Conservation (phyloP, 352 stramenopile species). For the Globisporangium canariense region DNA sequence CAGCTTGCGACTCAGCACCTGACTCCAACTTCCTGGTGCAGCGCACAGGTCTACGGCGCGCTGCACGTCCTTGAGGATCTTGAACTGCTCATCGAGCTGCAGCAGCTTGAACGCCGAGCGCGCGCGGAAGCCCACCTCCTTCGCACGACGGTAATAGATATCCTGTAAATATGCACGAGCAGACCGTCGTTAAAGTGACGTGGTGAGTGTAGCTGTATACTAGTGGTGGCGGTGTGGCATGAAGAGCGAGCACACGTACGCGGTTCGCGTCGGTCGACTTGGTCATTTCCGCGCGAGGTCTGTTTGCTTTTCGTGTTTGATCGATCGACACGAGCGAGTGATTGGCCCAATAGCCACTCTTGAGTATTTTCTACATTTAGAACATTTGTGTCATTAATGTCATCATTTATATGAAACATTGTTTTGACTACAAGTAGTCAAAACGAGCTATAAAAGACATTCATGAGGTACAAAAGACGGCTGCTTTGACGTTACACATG, state of each 20-base stretch:
- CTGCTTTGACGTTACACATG: too few species aligned
- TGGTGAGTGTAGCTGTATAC: neutral
- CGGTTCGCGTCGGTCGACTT: constrained; percentile 61
- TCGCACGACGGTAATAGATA: constrained; percentile 91
- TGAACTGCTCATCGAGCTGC: constrained; percentile 98
- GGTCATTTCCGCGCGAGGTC: constrained; percentile 27
- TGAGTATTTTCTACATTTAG: too few species aligned
- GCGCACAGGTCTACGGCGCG: constrained; percentile 98
- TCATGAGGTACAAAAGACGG: too few species aligned
- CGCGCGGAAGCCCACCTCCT: constrained; percentile 96
- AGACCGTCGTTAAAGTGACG: neutral
- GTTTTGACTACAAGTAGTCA: too few species aligned
- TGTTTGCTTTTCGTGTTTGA: neutral
- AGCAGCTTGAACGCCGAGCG: constrained; percentile 99
- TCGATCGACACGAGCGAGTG: too few species aligned
- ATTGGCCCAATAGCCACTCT: too few species aligned
- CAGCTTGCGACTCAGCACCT: constrained; percentile 94
- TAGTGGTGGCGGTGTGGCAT: neutral
- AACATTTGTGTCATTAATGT: too few species aligned
- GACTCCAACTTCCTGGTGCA: constrained; percentile 97
- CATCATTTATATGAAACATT: too few species aligned
- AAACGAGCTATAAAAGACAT: too few species aligned
- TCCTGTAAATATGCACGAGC: constrained; percentile 24
- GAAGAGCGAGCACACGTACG: constrained; percentile 23
- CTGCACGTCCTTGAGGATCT: constrained; percentile 91